Evolutionary conservation across 139 green algal genomes (phyloP).

Genomic region (Chara braunii): DNA sequence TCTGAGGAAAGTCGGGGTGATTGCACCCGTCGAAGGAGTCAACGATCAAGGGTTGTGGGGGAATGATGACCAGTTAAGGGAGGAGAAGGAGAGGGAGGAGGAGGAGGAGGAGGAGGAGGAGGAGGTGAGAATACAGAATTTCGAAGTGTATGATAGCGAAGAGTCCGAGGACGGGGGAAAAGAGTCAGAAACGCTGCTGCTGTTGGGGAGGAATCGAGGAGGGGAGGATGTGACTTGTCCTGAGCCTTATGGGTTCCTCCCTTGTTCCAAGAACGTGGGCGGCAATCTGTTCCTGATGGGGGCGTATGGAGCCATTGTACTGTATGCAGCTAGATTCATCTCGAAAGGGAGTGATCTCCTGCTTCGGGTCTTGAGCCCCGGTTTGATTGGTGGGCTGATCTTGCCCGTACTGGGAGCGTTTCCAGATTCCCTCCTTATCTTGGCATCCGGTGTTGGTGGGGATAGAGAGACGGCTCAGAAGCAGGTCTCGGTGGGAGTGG

Average conservation of each 20-base stretch:
- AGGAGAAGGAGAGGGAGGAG: too few species aligned
- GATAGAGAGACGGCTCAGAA: constrained; percentile 5
- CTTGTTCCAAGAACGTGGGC: constrained; percentile 31
- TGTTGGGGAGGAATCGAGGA: too few species aligned
- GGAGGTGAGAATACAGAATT: too few species aligned
- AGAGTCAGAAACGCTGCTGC: too few species aligned
- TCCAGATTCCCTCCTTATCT: constrained; percentile 47
- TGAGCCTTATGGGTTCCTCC: constrained; percentile 46
- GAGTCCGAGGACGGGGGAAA: too few species aligned
- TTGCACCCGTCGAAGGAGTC: too few species aligned
- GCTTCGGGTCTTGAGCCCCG: constrained; percentile 56
- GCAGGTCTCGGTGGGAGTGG: constrained; percentile 43
- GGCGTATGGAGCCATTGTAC: constrained; percentile 47
- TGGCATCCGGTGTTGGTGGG: constrained; percentile 38
- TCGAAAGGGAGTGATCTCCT: constrained; percentile 57
- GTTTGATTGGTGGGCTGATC: constrained; percentile 29
- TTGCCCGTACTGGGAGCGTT: constrained; percentile 41
- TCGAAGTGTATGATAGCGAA: too few species aligned
- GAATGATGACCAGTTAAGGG: too few species aligned
- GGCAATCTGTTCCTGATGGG: constrained; percentile 42
- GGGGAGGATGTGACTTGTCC: too few species aligned
- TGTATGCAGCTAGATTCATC: constrained; percentile 51
- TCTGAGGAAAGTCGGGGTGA: too few species aligned
- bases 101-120: too few species aligned
- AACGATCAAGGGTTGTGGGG: too few species aligned